Base-by-base conservation (phyloP, 2,329 filamentous ascomycete genomes). In the Pyrenophora tritici-repentis region DNA sequence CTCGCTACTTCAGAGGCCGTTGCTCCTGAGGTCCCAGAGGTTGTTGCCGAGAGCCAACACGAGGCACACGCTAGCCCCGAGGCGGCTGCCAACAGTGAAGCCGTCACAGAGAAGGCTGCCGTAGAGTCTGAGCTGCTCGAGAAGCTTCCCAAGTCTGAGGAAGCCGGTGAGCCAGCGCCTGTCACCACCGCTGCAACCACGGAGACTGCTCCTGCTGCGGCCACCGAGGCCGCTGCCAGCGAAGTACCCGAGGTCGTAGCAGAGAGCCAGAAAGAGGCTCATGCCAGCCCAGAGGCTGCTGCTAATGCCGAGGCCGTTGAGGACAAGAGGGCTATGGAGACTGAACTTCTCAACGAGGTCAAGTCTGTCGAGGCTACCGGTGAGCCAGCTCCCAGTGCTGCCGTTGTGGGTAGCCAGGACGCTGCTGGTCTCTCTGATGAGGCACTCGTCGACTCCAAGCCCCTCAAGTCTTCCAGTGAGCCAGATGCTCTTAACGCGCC, bases 21-120 rank as follows among this genome's bases (percentile, higher is more conserved):
- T 52, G 68, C 71, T 31, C 66, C 67, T 29, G 68, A 66, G 47
- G 58, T 71, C 14, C 86, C 86, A 20, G 80, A 82, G 43, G 73
- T 88, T 31, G 88, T 91, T 43, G 86, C 84, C 68, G 83, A 90
- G 65, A 90, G 86, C 74, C 87, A 91, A 67, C 78, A 84, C 61
- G 81, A 85, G 67, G 86, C 87, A 8, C 74, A 83, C 49, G 78
- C 77, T 36, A 76, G 78, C 14, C 83, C 87, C 10, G 88, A 90
- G 68, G 87, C 88, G 14, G 86, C 86, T 63, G 86, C 81, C 20
- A 78, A 84, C 47, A 75, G 82, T 20, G 78, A 82, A 42, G 86
- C 87, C 65, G 86, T 91, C 6, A 73, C 79, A 59, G 88, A 89
- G 66, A 91, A 91, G 82, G 83, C 82, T 47, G 78, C 80, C 44